Evolutionary conservation across 2,329 filamentous ascomycete species (phyloP), one percentile per base, ranked within the genome.

Genomic region (Hypomyces perniciosus): DNA sequence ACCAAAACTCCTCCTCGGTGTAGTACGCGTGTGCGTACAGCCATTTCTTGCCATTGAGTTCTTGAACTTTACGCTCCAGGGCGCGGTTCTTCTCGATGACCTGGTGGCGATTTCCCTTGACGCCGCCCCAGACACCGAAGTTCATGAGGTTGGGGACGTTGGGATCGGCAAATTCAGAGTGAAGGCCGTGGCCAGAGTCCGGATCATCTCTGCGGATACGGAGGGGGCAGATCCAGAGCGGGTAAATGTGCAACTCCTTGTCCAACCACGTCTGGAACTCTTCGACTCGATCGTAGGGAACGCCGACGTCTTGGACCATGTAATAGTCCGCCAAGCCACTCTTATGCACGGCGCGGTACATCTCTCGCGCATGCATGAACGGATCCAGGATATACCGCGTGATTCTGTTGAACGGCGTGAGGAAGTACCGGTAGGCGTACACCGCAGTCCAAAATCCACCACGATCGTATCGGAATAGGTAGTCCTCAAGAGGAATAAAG

Each of bases 11-110:
- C 0, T 79, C 74, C 61, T 85, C 78, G 3, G 75, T 79, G 63
- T 86, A 86, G 65, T 83, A 87, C 0, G 81, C 80, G 51, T 87
- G 83, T 1, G 83, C 83, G 55, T 88, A 88, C 1, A 88, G 67
- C 72, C 82, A 86, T 66, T 87, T 87, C 71, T 81, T 83, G 5
- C 85, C 85, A 2, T 77, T 73, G 6, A 84, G 71, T 28, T 78
- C 75, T 7, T 74, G 72, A 0, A 86, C 72, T 49, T 78, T 80
- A 7, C 71, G 67, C 65, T 88, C 85, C 1, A 88, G 69, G 1
- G 72, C 72, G 1, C 81, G 75, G 62, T 88, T 88, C 45, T 73
- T 68, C 1, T 61, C 58, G 7, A 85, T 69, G 46, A 79, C 79
- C 8, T 72, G 66, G 1, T 71, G 63, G 3, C 72, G 68, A 29